Percentiles rank a stretch among this genome's conserved stretches.
Evolutionary conservation across 1,139 yeast species (phyloP).

Genomic region (Candida dubliniensis): DNA sequence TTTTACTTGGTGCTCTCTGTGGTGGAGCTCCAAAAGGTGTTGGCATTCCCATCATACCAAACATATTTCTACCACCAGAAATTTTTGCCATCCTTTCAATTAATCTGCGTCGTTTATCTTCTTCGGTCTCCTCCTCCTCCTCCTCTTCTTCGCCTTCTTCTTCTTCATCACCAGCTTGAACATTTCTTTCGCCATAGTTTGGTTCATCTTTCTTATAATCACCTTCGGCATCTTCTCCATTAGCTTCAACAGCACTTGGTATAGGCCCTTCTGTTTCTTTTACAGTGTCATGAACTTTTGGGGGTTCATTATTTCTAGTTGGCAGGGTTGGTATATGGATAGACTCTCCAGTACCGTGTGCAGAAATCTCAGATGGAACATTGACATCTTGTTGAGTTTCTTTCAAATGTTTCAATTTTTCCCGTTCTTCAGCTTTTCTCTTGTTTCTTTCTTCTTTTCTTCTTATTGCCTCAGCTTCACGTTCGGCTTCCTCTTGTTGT

Average conservation of each 20-base stretch:
- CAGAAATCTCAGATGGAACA: constrained; percentile 10
- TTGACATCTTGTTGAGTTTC: constrained; percentile 11
- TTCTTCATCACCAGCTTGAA: neutral
- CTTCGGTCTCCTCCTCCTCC: constrained; percentile 68
- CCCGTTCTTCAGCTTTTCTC: constrained; percentile 27
- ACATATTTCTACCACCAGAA: constrained; percentile 89
- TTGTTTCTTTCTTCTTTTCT: constrained; percentile 58
- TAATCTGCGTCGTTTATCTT: constrained; percentile 70
- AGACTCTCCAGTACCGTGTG: constrained; percentile 3
- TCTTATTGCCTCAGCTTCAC: constrained; percentile 61
- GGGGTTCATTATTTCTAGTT: constrained; percentile 8
- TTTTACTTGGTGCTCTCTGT: constrained; percentile 12
- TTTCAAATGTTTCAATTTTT: constrained; percentile 14
- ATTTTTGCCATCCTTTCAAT: constrained; percentile 96
- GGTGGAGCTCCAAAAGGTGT: constrained; percentile 30
- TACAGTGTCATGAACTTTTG: constrained; percentile 15
- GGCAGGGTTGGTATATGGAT: constrained; percentile 1
- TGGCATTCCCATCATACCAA: constrained; percentile 75
- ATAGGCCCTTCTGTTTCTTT: constrained; percentile 1
- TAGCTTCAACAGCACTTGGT: constrained; percentile 13
- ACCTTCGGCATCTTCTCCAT: constrained; percentile 9
- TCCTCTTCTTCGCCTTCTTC: constrained; percentile 26
- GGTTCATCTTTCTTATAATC: constrained; percentile 12
- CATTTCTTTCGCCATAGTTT: no score
- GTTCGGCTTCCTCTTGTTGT: constrained; percentile 79